Percentiles rank a stretch among this genome's conserved stretches.
These are phyloP conservation scores for Candida sanyaensis DNA, from an alignment of 1,139 yeast species.

Conservation along the genomic window DNA sequence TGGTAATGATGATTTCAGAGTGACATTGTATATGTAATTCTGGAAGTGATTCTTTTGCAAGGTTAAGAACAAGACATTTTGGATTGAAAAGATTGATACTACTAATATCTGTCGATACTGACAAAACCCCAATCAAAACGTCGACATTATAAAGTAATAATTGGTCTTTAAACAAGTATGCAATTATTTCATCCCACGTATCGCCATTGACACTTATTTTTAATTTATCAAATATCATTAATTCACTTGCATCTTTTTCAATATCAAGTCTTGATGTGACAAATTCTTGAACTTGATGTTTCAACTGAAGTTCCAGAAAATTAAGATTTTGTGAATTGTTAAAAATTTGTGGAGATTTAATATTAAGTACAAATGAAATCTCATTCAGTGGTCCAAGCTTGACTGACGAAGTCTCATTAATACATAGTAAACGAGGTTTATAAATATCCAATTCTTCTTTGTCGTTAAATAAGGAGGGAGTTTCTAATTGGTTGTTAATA, in stretches of 20 bases:
- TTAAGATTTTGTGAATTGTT: slow-evolving; percentile 6
- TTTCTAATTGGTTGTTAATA: slow-evolving; percentile 3
- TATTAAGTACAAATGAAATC: slow-evolving; percentile 23
- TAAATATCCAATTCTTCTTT: slow-evolving; percentile 14
- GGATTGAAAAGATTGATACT: slow-evolving; percentile 25
- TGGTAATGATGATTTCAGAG: slow-evolving; percentile 35
- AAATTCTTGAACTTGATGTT: slow-evolving; percentile 14
- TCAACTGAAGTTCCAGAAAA: slow-evolving; percentile 17
- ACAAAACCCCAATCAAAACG: slow-evolving; percentile 33
- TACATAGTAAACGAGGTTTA: slow-evolving; percentile 22
- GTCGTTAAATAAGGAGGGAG: slow-evolving; percentile 7
- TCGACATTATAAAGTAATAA: slow-evolving; percentile 37
- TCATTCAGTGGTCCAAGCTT: slow-evolving; percentile 15
- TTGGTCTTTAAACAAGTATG: slow-evolving; percentile 41
- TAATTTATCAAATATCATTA: slow-evolving; percentile 46
- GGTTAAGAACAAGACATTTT: slow-evolving; percentile 33
- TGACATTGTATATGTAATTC: slow-evolving; percentile 43
- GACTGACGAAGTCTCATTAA: slow-evolving; percentile 16
- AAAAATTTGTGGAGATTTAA: slow-evolving; percentile 28
- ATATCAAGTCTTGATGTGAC: slow-evolving; percentile 13
- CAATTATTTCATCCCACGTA: slow-evolving; percentile 36
- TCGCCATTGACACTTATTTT: slow-evolving; percentile 39
- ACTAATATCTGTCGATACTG: slow-evolving; percentile 30
- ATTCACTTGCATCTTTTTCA: slow-evolving; percentile 23
- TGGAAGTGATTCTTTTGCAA: slow-evolving; percentile 43